Conservation (phyloP, 148 eudicot species). For the Cornus florida region DNA sequence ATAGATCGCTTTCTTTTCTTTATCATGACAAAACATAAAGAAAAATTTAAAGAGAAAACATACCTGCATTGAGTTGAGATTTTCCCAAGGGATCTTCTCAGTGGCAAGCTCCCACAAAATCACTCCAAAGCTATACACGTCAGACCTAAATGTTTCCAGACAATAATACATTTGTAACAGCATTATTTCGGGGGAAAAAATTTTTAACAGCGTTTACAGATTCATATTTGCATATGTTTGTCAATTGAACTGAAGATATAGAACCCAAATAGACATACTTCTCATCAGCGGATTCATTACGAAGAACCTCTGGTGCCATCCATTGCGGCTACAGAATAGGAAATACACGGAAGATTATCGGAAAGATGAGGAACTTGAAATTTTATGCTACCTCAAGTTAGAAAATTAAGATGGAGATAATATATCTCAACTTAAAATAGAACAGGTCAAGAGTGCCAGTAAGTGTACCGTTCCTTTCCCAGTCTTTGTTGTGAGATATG, state of each 20-base stretch:
- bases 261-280: constrained; percentile 43
- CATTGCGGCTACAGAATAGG: constrained; percentile 65
- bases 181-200: too few species aligned
- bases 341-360: neutral
- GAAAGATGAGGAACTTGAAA: neutral
- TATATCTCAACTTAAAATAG: neutral
- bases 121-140: constrained; percentile 77
- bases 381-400: neutral
- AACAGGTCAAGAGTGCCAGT: constrained; percentile 4
- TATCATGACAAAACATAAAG: neutral
- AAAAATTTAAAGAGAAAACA: neutral
- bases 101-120: constrained; percentile 83
- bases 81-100: constrained; percentile 81
- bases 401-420: neutral
- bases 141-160: constrained; percentile 52
- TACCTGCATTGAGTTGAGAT: constrained; percentile 92
- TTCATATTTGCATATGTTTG: neutral
- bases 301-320: constrained; percentile 96
- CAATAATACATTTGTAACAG: neutral
- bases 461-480: constrained; percentile 79
- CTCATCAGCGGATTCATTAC: constrained; percentile 71
- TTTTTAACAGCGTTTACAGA: neutral
- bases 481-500: constrained; percentile 60
- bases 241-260: neutral
- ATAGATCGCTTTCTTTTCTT: neutral